These are phyloP conservation scores for Trichoderma atrobrunneum DNA, from an alignment of 2,329 filamentous ascomycete genomes.

Conservation along the genomic window DNA sequence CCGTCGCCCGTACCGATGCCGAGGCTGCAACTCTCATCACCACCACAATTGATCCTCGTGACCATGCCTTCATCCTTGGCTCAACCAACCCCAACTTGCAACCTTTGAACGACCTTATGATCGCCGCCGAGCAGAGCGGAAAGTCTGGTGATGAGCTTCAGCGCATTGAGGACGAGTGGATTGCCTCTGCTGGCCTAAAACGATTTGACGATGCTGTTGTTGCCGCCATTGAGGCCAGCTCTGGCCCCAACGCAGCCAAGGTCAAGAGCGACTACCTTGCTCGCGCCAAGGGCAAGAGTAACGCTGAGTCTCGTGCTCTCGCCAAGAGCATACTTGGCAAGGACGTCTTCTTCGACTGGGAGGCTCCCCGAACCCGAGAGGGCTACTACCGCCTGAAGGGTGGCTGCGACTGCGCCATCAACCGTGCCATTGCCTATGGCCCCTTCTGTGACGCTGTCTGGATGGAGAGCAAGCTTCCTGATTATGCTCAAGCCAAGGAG, in stretches of 20 bases:
- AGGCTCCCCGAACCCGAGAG: constrained; percentile 86
- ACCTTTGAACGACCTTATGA: constrained; percentile 87
- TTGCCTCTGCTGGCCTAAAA: constrained; percentile 72
- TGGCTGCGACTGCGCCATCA: constrained; percentile 86
- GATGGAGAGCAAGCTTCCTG: constrained; percentile 99
- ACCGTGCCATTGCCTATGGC: constrained; percentile 85
- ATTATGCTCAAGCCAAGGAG: constrained; percentile 85
- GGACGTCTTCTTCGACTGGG: constrained; percentile 93
- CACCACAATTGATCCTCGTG: constrained; percentile 90
- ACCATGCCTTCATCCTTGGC: constrained; percentile 91
- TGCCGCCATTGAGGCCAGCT: constrained; percentile 71
- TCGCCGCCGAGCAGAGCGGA: constrained; percentile 75
- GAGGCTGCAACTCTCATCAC: constrained; percentile 97
- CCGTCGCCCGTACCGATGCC: constrained; percentile 91
- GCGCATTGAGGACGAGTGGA: constrained; percentile 89
- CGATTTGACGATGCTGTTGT: constrained; percentile 88
- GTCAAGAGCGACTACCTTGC: constrained; percentile 65
- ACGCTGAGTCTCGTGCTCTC: constrained; percentile 74
- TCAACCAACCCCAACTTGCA: constrained; percentile 80
- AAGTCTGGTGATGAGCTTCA: constrained; percentile 80
- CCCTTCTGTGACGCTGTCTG: constrained; percentile 95
- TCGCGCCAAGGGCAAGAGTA: constrained; percentile 77
- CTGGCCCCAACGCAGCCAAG: constrained; percentile 65
- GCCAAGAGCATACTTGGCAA: constrained; percentile 73
- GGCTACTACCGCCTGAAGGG: constrained; percentile 93